Evolutionary conservation across 2,329 filamentous ascomycete genomes (phyloP).

Genomic region (Pezicula neosporulosa): DNA sequence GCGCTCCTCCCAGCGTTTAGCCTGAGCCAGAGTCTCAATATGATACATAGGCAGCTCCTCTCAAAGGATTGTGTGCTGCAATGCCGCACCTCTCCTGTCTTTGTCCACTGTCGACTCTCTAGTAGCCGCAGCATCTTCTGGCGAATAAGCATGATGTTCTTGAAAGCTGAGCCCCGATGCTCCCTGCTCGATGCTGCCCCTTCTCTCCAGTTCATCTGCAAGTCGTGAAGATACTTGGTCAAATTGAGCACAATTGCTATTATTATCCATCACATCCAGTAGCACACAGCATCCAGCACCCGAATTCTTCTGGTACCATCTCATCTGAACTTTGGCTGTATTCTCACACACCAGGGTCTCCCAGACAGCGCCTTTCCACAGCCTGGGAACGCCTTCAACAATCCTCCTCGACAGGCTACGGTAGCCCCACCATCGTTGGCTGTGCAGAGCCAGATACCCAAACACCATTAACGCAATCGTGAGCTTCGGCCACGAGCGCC

Average conservation of each 20-base stretch:
- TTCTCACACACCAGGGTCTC: constrained; percentile 5
- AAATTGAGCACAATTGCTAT: background rate
- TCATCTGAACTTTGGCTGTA: constrained; percentile 10
- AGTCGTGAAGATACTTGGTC: background rate
- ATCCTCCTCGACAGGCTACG: too few relatives aligned
- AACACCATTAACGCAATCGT: constrained; percentile 13
- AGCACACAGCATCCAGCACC: background rate
- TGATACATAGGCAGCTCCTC: too few relatives aligned
- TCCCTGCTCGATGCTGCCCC: constrained; percentile 4
- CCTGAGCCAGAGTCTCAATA: too few relatives aligned
- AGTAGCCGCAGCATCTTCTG: background rate
- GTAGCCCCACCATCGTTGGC: background rate
- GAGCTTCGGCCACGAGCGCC: constrained; percentile 21
- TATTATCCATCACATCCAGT: background rate
- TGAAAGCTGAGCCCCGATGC: constrained; percentile 8
- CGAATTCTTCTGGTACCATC: constrained; percentile 1
- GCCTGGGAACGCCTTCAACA: constrained; percentile 3
- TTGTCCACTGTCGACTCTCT: background rate
- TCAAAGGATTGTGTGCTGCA: background rate
- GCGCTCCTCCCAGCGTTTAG: too few relatives aligned
- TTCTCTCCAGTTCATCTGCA: background rate
- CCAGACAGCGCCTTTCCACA: background rate
- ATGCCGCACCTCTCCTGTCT: background rate
- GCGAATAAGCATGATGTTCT: background rate
- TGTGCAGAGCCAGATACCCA: constrained; percentile 2